Conservation (phyloP, 2,329 filamentous ascomycete species). For the Fusarium nisikadoi region DNA sequence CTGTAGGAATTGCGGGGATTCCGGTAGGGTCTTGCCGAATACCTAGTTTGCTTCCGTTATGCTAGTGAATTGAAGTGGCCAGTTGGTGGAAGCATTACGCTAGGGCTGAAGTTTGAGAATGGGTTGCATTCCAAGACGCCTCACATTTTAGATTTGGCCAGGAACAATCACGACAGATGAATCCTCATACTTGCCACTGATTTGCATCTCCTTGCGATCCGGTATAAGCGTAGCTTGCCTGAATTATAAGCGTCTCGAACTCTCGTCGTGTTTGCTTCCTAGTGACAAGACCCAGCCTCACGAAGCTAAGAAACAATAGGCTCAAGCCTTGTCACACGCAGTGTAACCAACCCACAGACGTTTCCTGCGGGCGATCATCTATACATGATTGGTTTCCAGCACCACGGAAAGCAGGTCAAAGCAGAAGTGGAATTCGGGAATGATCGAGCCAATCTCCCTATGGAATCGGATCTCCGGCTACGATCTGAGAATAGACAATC, state of each 20-base stretch:
- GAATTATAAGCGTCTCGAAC: not conserved
- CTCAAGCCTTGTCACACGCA: not conserved
- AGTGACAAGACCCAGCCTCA: not conserved
- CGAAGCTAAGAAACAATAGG: not conserved
- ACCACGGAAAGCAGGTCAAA: not conserved
- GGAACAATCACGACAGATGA: too few species aligned
- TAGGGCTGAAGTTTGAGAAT: not conserved
- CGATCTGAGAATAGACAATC: not conserved
- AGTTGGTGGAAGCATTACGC: not conserved
- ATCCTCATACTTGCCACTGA: rapidly evolving
- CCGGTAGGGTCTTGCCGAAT: not conserved
- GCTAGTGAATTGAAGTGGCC: not conserved
- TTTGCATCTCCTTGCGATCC: not conserved
- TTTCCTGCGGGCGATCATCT: not conserved
- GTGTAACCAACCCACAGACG: not conserved
- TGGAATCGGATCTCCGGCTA: not conserved
- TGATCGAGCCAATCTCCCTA: not conserved
- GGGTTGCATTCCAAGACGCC: not conserved
- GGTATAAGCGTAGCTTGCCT: not conserved
- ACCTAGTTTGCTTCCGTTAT: not conserved
- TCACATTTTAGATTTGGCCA: too few species aligned
- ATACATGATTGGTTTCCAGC: not conserved
- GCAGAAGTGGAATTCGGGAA: not conserved
- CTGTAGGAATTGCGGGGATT: not conserved
- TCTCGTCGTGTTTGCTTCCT: not conserved